A percentile compares a stretch with the other conserved stretches of the same genome.
These are phyloP conservation scores for Endocarpon pusillum DNA, from an alignment of 495 filamentous ascomycete genomes.

Conservation along the genomic window DNA sequence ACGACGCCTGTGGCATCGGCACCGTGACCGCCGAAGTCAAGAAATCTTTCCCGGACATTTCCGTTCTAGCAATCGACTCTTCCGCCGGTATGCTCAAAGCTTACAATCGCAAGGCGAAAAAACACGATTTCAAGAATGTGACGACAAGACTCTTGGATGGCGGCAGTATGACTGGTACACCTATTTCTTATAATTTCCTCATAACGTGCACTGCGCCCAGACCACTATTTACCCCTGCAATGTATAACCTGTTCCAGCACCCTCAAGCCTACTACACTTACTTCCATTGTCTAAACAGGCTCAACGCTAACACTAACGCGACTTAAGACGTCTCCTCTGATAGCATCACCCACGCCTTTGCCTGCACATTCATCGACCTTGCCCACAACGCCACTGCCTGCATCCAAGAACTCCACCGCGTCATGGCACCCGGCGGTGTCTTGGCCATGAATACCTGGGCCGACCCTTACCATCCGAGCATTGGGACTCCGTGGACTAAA, in stretches of 20 bases:
- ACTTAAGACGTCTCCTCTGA: constrained; percentile 23
- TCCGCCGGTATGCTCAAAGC: constrained; percentile 5
- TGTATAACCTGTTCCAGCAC: no score
- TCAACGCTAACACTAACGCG: neutral
- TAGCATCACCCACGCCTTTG: constrained; percentile 68
- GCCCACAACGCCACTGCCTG: constrained; percentile 13
- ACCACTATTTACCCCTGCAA: no score
- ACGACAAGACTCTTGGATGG: constrained; percentile 3
- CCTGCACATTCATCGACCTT: constrained; percentile 52
- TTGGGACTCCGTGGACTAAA: constrained; percentile 1
- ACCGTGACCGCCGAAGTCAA: constrained; percentile 5
- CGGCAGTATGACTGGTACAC: constrained; percentile 3
- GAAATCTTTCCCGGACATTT: constrained; percentile 3
- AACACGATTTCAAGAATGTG: constrained; percentile 3
- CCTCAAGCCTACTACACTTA: neutral
- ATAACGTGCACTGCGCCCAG: no score
- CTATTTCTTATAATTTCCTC: neutral
- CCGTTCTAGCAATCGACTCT: constrained; percentile 5
- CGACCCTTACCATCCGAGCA: constrained; percentile 4
- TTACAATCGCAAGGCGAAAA: neutral
- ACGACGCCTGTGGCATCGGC: constrained; percentile 5
- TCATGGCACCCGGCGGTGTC: constrained; percentile 3
- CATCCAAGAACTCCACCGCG: constrained; percentile 2
- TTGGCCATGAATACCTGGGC: constrained; percentile 2
- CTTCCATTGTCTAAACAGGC: neutral